Evolutionary conservation across 768 basidiomycete genomes (phyloP).

Genomic region (Suillus discolor): DNA sequence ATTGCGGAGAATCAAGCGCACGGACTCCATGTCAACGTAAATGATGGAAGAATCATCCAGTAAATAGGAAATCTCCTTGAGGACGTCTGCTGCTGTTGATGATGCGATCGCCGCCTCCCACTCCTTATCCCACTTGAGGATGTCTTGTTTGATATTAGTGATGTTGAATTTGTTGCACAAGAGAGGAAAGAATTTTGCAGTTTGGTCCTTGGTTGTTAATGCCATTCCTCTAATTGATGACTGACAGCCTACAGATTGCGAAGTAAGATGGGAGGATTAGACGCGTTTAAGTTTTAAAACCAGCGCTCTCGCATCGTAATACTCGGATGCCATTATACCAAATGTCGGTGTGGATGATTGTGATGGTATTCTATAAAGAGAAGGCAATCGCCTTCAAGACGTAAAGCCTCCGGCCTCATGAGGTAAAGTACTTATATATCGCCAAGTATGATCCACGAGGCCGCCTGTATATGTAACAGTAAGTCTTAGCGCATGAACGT

Average conservation of each 20-base stretch:
- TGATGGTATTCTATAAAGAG: background rate
- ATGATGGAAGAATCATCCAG: background rate
- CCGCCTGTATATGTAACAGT: background rate
- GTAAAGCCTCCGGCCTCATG: background rate
- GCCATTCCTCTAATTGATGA: background rate
- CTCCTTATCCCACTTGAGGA: conserved; percentile 21
- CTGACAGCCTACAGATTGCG: too few relatives aligned
- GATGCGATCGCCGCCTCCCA: conserved; percentile 20
- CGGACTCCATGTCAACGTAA: background rate
- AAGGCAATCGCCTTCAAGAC: background rate
- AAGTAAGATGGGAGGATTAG: too few relatives aligned
- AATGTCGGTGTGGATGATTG: background rate
- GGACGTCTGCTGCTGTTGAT: conserved; percentile 15
- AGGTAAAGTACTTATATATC: background rate
- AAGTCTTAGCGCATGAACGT: background rate
- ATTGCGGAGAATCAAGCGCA: conserved; percentile 3
- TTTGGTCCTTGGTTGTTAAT: background rate
- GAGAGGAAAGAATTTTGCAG: background rate
- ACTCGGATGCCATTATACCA: background rate
- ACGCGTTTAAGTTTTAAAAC: background rate
- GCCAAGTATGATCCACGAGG: background rate
- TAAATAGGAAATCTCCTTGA: conserved; percentile 8
- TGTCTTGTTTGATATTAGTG: conserved; percentile 12
- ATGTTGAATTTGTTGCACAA: conserved; percentile 7
- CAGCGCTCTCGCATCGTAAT: background rate